Evolutionary conservation across 116 monocot genomes (phyloP).

Genomic region (Cymodocea nodosa): DNA sequence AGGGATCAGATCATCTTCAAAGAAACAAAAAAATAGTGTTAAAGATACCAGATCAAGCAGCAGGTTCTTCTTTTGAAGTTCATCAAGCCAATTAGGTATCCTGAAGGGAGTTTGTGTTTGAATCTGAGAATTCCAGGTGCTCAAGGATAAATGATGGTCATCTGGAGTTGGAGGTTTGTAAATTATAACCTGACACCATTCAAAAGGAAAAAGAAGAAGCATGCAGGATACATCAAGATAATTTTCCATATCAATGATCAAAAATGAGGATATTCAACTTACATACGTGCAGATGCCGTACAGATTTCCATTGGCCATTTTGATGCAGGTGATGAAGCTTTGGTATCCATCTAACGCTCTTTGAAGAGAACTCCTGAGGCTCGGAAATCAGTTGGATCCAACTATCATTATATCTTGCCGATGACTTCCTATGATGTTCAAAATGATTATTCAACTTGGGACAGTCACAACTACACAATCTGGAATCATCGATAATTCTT

Average conservation of each 20-base stretch:
- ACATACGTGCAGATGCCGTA: conserved; percentile 72
- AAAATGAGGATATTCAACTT: conserved; percentile 32
- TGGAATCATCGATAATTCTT: background rate
- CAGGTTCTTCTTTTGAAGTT: conserved; percentile 26
- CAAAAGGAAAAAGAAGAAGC: background rate
- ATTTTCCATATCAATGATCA: background rate
- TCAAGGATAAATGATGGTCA: conserved; percentile 53
- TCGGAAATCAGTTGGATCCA: conserved; percentile 47
- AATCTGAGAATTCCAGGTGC: conserved; percentile 31
- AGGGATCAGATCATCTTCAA: background rate
- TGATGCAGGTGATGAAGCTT: conserved; percentile 48
- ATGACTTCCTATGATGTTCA: conserved; percentile 18
- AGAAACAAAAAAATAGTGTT: background rate
- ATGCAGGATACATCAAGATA: background rate
- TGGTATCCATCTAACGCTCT: conserved; percentile 36
- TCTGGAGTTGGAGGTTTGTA: conserved; percentile 51
- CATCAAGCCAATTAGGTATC: conserved; percentile 50
- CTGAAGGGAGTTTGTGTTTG: conserved; percentile 9
- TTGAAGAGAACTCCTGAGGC: conserved; percentile 7
- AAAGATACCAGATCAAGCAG: conserved; percentile 48
- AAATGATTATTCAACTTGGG: conserved; percentile 11
- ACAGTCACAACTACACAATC: conserved; percentile 28
- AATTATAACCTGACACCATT: conserved; percentile 47
- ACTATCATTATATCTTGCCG: conserved; percentile 15
- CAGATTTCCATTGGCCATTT: conserved; percentile 20